These are phyloP conservation scores for Trypanosoma cruzi DNA, from an alignment of 208 protist genomes.

Conservation along the genomic window DNA sequence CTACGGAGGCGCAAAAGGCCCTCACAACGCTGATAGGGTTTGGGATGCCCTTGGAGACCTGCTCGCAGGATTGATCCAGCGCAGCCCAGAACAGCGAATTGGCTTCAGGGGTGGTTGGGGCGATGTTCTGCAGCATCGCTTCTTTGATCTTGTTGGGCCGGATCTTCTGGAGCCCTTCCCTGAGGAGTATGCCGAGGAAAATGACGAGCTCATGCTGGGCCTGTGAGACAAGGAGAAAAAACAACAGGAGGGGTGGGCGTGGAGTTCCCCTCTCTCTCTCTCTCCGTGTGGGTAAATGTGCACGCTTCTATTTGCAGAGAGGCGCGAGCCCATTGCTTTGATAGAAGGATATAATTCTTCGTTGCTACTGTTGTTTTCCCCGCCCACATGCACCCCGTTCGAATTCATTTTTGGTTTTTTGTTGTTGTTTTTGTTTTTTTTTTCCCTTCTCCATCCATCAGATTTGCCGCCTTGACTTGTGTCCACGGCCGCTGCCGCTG, in stretches of 20 bases:
- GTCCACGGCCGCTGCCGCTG: no score
- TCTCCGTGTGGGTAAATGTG: background rate
- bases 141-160: slow-evolving; percentile 8
- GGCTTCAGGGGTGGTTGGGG: slow-evolving; percentile 23
- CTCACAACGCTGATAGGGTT: background rate
- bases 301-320: no score
- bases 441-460: no score
- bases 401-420: background rate
- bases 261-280: background rate
- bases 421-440: background rate
- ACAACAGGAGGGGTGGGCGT: background rate
- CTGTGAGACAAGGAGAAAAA: slow-evolving; percentile 14
- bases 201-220: slow-evolving; percentile 36
- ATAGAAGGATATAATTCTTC: background rate
- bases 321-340: background rate
- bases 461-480: background rate
- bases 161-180: slow-evolving; percentile 18
- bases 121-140: slow-evolving; percentile 19
- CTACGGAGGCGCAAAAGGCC: slow-evolving; percentile 4
- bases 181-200: slow-evolving; percentile 36
- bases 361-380: background rate
- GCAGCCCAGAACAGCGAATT: slow-evolving; percentile 21
- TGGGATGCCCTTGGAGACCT: slow-evolving; percentile 25
- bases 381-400: no score
- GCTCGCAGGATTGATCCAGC: slow-evolving; percentile 23